Evolutionary conservation across 768 basidiomycete genomes (phyloP).

Genomic region (Termitomyces heimii): DNA sequence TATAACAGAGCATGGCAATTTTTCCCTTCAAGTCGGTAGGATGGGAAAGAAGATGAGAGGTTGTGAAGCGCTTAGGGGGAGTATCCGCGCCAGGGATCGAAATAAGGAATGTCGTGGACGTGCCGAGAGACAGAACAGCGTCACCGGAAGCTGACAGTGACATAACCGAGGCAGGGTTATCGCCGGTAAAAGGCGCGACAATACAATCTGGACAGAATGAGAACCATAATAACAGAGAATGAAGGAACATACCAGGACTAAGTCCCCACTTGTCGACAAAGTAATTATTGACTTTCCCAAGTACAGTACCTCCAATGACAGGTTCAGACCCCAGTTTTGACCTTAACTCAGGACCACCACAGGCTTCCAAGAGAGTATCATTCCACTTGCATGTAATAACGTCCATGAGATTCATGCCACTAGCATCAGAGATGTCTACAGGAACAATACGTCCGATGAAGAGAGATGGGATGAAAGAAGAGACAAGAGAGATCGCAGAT

Average conservation of each 20-base stretch:
- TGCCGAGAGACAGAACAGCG: slow-evolving; percentile 81
- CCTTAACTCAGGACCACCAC: slow-evolving; percentile 62
- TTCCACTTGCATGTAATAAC: slow-evolving; percentile 73
- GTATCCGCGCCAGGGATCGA: slow-evolving; percentile 61
- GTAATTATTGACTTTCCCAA: slow-evolving; percentile 63
- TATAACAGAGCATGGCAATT: slow-evolving; percentile 92
- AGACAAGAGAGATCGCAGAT: slow-evolving; percentile 69
- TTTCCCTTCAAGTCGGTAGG: slow-evolving; percentile 56
- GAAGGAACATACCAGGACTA: slow-evolving; percentile 39
- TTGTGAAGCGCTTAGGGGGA: slow-evolving; percentile 65
- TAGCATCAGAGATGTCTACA: slow-evolving; percentile 84
- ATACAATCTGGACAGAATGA: slow-evolving; percentile 50
- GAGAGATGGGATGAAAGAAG: slow-evolving; percentile 79
- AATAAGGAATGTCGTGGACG: slow-evolving; percentile 82
- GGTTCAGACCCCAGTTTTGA: slow-evolving; percentile 73
- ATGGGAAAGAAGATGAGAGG: slow-evolving; percentile 70
- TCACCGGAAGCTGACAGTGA: slow-evolving; percentile 72
- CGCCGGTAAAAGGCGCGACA: slow-evolving; percentile 83
- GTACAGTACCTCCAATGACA: slow-evolving; percentile 58
- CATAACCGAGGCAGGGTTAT: slow-evolving; percentile 83
- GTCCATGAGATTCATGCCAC: slow-evolving; percentile 88
- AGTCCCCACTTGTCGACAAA: slow-evolving; percentile 78
- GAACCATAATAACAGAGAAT: neutral
- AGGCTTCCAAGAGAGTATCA: slow-evolving; percentile 54
- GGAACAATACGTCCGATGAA: slow-evolving; percentile 74